These are phyloP conservation scores for Medicago truncatula DNA, from an alignment of 306 rosid species.

Conservation along the genomic window MtrunA17r5.0-ANR NC_053045.1:53963001-53963500, in stretches of 20 bases:
- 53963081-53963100: too few species aligned
- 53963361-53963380: slow-evolving; percentile 67
- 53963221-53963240: slow-evolving; percentile 23
- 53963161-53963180: neutral
- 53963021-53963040: too few species aligned
- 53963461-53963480: neutral
- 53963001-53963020: too few species aligned
- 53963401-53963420: slow-evolving; percentile 84
- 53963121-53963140: too few species aligned
- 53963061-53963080: too few species aligned
- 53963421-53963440: slow-evolving; percentile 96
- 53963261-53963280: slow-evolving; percentile 15
- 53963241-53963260: slow-evolving; percentile 28
- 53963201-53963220: slow-evolving; percentile 32
- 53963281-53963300: slow-evolving; percentile 54
- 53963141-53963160: neutral
- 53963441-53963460: slow-evolving; percentile 98
- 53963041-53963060: too few species aligned
- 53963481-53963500: neutral
- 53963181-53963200: slow-evolving; percentile 1
- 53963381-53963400: slow-evolving; percentile 86
- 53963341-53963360: slow-evolving; percentile 69
- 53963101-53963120: too few species aligned
- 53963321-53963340: slow-evolving; percentile 71
- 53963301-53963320: slow-evolving; percentile 62